Base-by-base conservation (phyloP, 805 yeast species). In the Saccharomycopsis javanensis region DNA sequence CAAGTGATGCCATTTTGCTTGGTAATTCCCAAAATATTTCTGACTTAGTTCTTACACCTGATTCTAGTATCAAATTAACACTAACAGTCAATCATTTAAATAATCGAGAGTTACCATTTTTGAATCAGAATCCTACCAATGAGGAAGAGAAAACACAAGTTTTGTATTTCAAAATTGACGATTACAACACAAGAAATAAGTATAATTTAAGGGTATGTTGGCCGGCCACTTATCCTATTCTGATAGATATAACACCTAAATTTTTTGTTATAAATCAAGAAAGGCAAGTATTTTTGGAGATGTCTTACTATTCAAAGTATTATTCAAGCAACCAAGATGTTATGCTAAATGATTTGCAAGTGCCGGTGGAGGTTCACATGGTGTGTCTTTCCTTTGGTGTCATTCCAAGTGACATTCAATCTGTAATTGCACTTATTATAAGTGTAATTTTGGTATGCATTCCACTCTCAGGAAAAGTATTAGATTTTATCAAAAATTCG, bases 201-300 rank as follows among this genome's bases (percentile, higher is more conserved):
- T 59, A 53, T 30, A 59, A 59, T 48, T 27, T 57, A 11, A 45
- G 61, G 27, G 33, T 59, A 16, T 59, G 60, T 30, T 59, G 61
- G 61, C 60, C 61, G 5, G 60, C 61, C 16, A 56, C 57, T n/a
- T 56, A 42, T 37, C 61, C 61, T 23, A 35, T 54, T 10, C 55
- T 46, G 55, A 45, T 59, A 15, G 59, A 53, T 31, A 54, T 59
- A 8, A 48, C 25, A 1, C 60, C 58, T n/a, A 23, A 25, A 18
- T 55, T 56, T 23, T 23, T 54, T 34, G 28, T 33, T 6, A 20
- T 4, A 3, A 33, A 53, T 15, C 33, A 16, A 8, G 27, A 38
- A 25, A 28, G 13, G 25, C 34, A 56, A 25, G 38, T 42, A 13
- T 54, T 38, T 48, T 51, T 59, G 35, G 37, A 20, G 18, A 53